Evolutionary conservation across 805 yeast species (phyloP).

Genomic region (Suhomyces faveliae): DNA sequence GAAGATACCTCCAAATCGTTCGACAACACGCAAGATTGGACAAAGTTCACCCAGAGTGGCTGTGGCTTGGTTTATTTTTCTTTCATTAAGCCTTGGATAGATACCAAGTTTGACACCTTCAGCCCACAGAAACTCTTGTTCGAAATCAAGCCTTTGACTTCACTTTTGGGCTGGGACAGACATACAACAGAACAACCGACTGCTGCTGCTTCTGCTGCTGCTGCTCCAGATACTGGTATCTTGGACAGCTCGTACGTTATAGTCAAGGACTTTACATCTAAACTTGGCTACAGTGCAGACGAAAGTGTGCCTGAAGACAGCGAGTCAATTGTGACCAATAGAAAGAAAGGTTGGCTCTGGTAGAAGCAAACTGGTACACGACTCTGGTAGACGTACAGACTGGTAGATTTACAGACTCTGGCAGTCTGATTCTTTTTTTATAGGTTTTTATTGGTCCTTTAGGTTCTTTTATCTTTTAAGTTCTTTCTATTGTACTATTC

Average conservation of each 20-base stretch:
- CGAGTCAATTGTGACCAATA: neutral
- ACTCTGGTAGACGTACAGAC: neutral
- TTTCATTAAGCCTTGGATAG: conserved; percentile 28
- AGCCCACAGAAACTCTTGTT: neutral
- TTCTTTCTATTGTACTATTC: conserved; percentile 1
- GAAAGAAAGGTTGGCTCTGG: neutral
- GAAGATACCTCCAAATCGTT: conserved; percentile 2
- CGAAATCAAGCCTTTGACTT: conserved; percentile 1
- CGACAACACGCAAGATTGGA: conserved; percentile 23
- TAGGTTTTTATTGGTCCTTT: too few relatives aligned
- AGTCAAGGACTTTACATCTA: conserved; percentile 11
- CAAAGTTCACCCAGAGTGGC: conserved; percentile 26
- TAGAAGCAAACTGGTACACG: neutral
- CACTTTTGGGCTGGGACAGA: neutral
- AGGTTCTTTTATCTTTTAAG: neutral
- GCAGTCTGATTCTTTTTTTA: neutral
- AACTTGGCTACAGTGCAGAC: conserved; percentile 4
- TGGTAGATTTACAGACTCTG: neutral
- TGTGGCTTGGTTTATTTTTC: conserved; percentile 32
- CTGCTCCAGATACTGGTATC: conserved; percentile 3
- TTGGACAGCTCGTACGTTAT: conserved; percentile 15
- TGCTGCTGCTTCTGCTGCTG: neutral
- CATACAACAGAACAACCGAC: neutral
- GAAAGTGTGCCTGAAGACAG: neutral
- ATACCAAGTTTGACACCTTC: conserved; percentile 12